Base-by-base conservation (phyloP, 108 stramenopile genomes). In the Licmophora abbreviata region DNA sequence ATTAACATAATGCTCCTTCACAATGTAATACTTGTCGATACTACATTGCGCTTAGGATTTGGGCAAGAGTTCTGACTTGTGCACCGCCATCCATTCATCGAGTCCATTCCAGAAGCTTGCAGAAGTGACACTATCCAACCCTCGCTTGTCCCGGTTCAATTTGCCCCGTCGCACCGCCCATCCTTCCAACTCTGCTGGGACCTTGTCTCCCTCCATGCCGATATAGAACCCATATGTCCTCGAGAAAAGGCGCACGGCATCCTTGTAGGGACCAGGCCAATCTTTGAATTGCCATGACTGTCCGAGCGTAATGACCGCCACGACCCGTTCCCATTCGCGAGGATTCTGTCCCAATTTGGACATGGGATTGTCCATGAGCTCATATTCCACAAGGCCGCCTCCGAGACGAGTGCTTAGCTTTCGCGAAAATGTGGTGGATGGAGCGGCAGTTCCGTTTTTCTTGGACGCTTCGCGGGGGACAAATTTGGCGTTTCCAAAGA, bases 261-360 rank as follows among this genome's bases (percentile, higher is more conserved):
- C 60, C n/a, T 59, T 63, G 44, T 83, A 80, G 21, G 25, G 14
- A 3, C 51, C 59, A 15, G 64, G 61, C 95, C 95, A 99, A 33
- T 92, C 95, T 63, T 95, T 95, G 76, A 99, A 96, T 68, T 99
- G 97, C 97, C 97, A 99, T 0, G 69, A 49, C 15, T 88, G 77
- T 38, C 97, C 97, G 51, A 83, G 75, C 33, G 84, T 85, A 24
- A 99, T 56, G 5, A 99, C 95, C 9, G 95, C 94, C 30, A 93
- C 96, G 29, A 97, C 76, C 15, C 90, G 71, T 28, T 89, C 73
- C 97, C 97, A 98, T 30, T 95, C 95, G 42, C 74, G 64, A 31
- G 60, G 29, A 23, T 54, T 42, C 17, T 53, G 54, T 29, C 81
- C 69, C 28, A 81, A 66, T 38, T 72, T 65, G 4, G 58, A 53